Evolutionary conservation across 768 basidiomycete genomes (phyloP), one percentile per base, ranked within the genome.

Genomic region (Xerocomus spinulosus): DNA sequence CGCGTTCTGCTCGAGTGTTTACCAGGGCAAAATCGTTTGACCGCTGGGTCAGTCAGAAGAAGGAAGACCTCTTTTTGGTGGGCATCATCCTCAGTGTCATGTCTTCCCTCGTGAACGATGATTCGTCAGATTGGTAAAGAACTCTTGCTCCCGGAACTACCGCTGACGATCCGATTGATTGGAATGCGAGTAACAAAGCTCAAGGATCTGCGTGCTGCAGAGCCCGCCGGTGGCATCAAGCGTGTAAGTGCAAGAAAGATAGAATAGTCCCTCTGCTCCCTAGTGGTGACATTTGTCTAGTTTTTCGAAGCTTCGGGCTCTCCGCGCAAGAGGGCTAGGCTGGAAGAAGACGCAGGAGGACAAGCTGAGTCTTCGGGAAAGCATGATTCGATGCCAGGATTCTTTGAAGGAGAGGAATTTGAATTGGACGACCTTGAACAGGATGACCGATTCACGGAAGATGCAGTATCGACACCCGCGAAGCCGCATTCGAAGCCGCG

Each of bases 111-210:
- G 53, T 46, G 28, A 26, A 42, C 23, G 34, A 24, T 53, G n/a
- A 42, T 48, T 30, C 44, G 46, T 21, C 60, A 92, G 82, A 82
- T 81, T 42, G 94, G 92, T 7, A 83, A 85, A 55, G 87, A 90
- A 46, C 74, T 97, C 12, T 72, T 99, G 13, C 73, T 84, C 48
- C 78, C 85, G 7, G 92, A 94, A 65, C 68, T 88, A 29, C 92
- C 92, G 1, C 64, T 94, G 24, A 81, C 77, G 25, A 70, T 98
- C 20, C 78, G 95, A 26, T 73, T 99, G 18, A 85, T 99, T 53
- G 95, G 95, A 5, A 70, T 99, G 23, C 75, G 94, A 37, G 76
- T 95, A 9, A 93, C 90, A 4, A 94, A 90, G 52, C 70, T 99
- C 55, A 89, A 88, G 60, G 95, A 99, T 68, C 67, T 94, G 25